Conservation (phyloP, 495 filamentous ascomycete species). For the Barbatosphaeria neglecta region DNA sequence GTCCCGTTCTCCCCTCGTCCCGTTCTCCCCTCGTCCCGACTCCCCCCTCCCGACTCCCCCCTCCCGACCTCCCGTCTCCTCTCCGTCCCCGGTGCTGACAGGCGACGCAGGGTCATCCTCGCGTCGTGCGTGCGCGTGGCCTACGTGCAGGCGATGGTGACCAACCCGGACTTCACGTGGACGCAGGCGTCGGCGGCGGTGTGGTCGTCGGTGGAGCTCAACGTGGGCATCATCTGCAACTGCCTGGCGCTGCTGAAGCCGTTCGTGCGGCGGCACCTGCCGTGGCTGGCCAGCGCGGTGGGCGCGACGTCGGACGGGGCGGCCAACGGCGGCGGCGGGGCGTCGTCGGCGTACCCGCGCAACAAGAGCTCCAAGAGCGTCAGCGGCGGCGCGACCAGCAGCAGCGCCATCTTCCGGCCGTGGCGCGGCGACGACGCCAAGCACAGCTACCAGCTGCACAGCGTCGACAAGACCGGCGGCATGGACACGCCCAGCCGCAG, state of each 20-base stretch:
- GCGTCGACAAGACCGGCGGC: conserved; percentile 4
- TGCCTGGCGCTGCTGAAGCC: conserved; percentile 14
- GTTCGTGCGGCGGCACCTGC: conserved; percentile 6
- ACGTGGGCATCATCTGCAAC: conserved; percentile 25
- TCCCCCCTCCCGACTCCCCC: too few relatives aligned
- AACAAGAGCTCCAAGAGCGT: not conserved
- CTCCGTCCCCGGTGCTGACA: too few relatives aligned
- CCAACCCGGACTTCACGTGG: conserved; percentile 9
- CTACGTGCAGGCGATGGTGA: conserved; percentile 6
- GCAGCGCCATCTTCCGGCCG: not conserved
- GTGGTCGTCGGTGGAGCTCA: conserved; percentile 30
- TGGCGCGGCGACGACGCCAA: conserved; percentile 1
- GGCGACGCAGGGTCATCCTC: conserved; percentile 7
- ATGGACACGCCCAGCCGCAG: not conserved
- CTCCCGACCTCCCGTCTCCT: too few relatives aligned
- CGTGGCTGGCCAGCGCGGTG: conserved; percentile 3
- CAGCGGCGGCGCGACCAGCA: not conserved
- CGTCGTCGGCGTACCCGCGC: not conserved
- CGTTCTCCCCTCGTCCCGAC: too few relatives aligned
- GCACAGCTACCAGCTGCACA: conserved; percentile 10
- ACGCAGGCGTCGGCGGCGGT: conserved; percentile 12
- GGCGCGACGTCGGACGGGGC: not conserved
- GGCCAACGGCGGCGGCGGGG: not conserved
- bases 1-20: too few relatives aligned
- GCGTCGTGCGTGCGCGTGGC: conserved; percentile 13